Base-by-base conservation (phyloP, 2,329 filamentous ascomycete genomes). In the Chalaropsis thielavioides region DNA sequence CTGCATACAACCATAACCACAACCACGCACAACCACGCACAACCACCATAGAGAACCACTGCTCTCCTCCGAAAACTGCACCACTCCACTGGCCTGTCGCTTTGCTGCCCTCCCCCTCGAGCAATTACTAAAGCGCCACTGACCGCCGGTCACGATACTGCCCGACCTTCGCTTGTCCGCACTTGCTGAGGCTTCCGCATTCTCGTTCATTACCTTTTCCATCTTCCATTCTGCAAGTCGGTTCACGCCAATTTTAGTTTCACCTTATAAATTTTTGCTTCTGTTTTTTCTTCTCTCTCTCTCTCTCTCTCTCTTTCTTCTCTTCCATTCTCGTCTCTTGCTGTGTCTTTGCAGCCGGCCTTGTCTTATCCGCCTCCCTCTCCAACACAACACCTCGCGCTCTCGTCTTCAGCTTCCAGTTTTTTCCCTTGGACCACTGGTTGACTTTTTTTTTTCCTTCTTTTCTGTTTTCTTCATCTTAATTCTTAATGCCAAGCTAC, bases 401-500 rank as follows among this genome's bases (percentile, higher is more conserved):
- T 51, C 19, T 43, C 24, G 35, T 40, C 43, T 51, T 46, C 22
- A 19, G 24, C 41, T 46, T 51, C 31, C 46, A 61, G 19, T 40
- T 22, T 63, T 63, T 60, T 31, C 24, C 41, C 38, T 41, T 51
- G 4, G 46, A 19, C 46, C 46, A 51, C 15, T 24, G 46, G 46
- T 13, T 22, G 27, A 54, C 38, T 38, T 44, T 22, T 62, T 19
- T 41, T 22, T 27, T 51, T 51, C 46, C 27, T 66, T 31, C 60
- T 64, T 59, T 54, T 66, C 43, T 61, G 46, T 59, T 59, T 54
- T 24, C 35, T 31, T 43, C 58, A 51, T 38, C 41, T 63, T 66
- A 66, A 66, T 64, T 63, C 61, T 66, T 66, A 66, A 66, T 66
- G 65, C 61, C 62, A 64, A 66, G 61, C 62, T 66, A 66, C 65